These are phyloP conservation scores for Entomortierella parvispora DNA, from an alignment of 192 early-diverging fungal genomes.

Conservation along the genomic window DNA sequence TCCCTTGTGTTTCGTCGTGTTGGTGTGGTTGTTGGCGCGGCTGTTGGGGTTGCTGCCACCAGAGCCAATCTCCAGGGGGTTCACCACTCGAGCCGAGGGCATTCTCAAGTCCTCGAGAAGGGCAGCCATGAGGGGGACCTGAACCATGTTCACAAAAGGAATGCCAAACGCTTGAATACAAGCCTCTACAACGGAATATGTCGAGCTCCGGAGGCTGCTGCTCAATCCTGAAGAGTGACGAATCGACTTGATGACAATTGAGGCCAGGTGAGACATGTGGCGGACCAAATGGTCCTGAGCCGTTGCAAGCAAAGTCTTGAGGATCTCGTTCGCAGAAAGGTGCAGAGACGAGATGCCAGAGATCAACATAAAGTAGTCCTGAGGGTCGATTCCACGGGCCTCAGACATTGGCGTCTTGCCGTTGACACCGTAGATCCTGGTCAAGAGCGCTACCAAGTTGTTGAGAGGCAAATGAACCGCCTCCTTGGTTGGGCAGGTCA, in stretches of 20 bases:
- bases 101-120: slow-evolving; percentile 56
- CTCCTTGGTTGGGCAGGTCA: slow-evolving; percentile 52
- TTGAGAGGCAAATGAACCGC: slow-evolving; percentile 61
- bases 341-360: slow-evolving; percentile 56
- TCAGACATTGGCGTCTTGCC: slow-evolving; percentile 46
- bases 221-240: slow-evolving; percentile 29
- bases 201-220: slow-evolving; percentile 47
- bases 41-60: slow-evolving; percentile 29
- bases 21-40: slow-evolving; percentile 44
- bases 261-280: slow-evolving; percentile 38
- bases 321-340: slow-evolving; percentile 50
- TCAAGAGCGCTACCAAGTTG: slow-evolving; percentile 58
- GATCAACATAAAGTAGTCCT: slow-evolving; percentile 59
- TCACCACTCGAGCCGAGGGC: slow-evolving; percentile 28
- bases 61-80: slow-evolving; percentile 38
- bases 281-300: slow-evolving; percentile 43
- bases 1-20: slow-evolving; percentile 37
- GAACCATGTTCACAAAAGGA: slow-evolving; percentile 54
- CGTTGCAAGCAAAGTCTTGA: slow-evolving; percentile 51
- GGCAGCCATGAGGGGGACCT: slow-evolving; percentile 50
- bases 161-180: slow-evolving; percentile 61
- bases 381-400: slow-evolving; percentile 54
- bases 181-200: slow-evolving; percentile 52
- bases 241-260: slow-evolving; percentile 42
- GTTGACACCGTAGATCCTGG: slow-evolving; percentile 58